These are phyloP conservation scores for Plasmodium chabaudi DNA, from an alignment of 169 alveolate species.

Conservation along the genomic window DNA sequence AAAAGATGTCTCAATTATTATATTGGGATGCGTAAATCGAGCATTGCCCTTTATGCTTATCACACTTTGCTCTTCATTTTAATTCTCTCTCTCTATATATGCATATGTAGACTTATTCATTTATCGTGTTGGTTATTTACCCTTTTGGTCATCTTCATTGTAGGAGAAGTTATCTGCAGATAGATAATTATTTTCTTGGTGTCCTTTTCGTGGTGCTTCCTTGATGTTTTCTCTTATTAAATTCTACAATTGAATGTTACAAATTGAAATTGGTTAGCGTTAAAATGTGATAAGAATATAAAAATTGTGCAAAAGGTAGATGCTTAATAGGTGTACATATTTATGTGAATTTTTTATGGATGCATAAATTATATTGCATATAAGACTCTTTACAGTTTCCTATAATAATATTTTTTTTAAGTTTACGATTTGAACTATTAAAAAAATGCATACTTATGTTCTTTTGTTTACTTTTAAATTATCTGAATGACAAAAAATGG, in stretches of 20 bases:
- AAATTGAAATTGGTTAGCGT: slow-evolving; percentile 3
- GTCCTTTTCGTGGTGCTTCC: slow-evolving; percentile 21
- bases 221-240: slow-evolving; percentile 36
- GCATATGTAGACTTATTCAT: too few species aligned
- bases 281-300: neutral
- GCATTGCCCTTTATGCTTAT: too few species aligned
- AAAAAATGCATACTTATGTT: slow-evolving; percentile 7
- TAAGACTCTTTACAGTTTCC: too few species aligned
- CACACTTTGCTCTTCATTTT: too few species aligned
- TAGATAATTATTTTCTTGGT: slow-evolving; percentile 51
- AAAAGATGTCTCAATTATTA: too few species aligned
- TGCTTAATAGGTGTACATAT: neutral
- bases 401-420: neutral
- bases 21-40: too few species aligned
- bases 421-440: neutral
- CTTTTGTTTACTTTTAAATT: slow-evolving; percentile 59
- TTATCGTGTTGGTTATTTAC: slow-evolving; percentile 7
- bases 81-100: too few species aligned
- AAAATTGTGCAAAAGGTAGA: neutral
- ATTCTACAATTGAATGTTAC: slow-evolving; percentile 30
- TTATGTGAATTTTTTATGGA: neutral
- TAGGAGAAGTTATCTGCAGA: slow-evolving; percentile 47
- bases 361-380: too few species aligned
- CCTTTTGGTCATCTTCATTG: slow-evolving; percentile 37
- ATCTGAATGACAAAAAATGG: slow-evolving; percentile 71